Conservation (phyloP, 768 basidiomycete species). For the Cyclocybe cylindracea region DNA sequence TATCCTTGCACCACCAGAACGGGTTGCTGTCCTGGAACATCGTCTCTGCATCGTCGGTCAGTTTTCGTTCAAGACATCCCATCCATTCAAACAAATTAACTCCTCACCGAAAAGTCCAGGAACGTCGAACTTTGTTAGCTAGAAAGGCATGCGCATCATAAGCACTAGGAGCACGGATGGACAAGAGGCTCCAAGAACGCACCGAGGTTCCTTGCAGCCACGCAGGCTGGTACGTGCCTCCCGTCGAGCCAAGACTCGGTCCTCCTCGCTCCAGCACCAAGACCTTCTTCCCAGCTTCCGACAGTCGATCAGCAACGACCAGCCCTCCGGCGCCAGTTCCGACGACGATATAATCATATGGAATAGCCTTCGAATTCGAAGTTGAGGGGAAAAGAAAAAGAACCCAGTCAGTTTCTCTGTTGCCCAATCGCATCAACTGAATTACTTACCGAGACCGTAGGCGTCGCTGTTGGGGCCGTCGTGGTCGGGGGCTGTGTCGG, state of each 20-base stretch:
- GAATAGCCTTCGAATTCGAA: constrained; percentile 32
- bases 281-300: constrained; percentile 64
- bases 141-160: not conserved
- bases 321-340: constrained; percentile 62
- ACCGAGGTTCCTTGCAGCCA: constrained; percentile 52
- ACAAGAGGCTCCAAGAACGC: constrained; percentile 4
- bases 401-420: no score
- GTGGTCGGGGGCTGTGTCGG: constrained; percentile 21
- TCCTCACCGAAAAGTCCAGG: constrained; percentile 54
- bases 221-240: constrained; percentile 53
- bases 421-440: no score
- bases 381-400: not conserved
- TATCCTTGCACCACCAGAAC: constrained; percentile 70
- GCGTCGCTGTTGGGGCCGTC: constrained; percentile 38
- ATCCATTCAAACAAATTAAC: not conserved
- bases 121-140: constrained; percentile 68
- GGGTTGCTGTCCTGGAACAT: constrained; percentile 60
- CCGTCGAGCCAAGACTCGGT: constrained; percentile 58
- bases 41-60: constrained; percentile 37
- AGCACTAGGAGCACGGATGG: not conserved
- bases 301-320: constrained; percentile 57
- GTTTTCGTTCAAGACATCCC: not conserved
- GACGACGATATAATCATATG: constrained; percentile 57
- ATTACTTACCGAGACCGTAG: constrained; percentile 26
- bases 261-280: constrained; percentile 65